phyloP scores from a whole-genome alignment of 495 filamentous ascomycete species.

The Aspergillus ostianus region DNA sequence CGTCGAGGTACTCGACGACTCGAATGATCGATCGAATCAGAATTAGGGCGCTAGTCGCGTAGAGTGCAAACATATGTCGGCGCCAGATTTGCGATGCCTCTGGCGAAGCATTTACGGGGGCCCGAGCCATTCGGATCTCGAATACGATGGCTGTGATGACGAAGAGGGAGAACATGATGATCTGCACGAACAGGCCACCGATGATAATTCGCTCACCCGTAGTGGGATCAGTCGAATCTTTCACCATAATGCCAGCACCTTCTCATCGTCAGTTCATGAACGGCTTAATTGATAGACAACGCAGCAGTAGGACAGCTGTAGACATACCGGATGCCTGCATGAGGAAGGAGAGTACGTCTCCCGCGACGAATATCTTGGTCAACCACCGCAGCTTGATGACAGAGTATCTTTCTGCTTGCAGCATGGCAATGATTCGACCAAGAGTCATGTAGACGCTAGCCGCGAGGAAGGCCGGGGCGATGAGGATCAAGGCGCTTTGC shows the following conservation, averaged over 20 bases:
- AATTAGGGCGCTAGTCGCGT: conserved; percentile 52
- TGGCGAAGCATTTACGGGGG: conserved; percentile 22
- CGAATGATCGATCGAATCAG: conserved; percentile 61
- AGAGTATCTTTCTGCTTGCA: conserved; percentile 39
- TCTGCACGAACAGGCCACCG: conserved; percentile 49
- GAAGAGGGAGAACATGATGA: conserved; percentile 55
- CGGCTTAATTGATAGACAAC: not conserved
- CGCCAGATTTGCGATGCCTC: conserved; percentile 43
- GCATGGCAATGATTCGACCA: conserved; percentile 46
- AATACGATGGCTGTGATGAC: conserved; percentile 43
- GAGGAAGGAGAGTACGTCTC: conserved; percentile 43
- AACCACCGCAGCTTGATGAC: conserved; percentile 42
- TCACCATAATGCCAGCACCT: conserved; percentile 38
- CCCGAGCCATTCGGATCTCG: conserved; percentile 31
- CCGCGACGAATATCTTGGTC: conserved; percentile 44
- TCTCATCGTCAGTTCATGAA: conserved; percentile 3
- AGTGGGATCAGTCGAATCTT: conserved; percentile 7
- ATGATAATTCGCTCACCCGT: conserved; percentile 42
- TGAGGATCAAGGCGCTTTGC: conserved; percentile 50
- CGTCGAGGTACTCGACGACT: conserved; percentile 60
- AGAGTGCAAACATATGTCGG: conserved; percentile 52
- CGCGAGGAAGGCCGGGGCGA: conserved; percentile 52
- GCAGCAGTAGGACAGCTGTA: not conserved
- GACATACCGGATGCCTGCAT: conserved; percentile 35
- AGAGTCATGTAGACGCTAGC: conserved; percentile 59